Evolutionary conservation across 208 protist genomes (phyloP).

Genomic region (Leishmania tropica): DNA sequence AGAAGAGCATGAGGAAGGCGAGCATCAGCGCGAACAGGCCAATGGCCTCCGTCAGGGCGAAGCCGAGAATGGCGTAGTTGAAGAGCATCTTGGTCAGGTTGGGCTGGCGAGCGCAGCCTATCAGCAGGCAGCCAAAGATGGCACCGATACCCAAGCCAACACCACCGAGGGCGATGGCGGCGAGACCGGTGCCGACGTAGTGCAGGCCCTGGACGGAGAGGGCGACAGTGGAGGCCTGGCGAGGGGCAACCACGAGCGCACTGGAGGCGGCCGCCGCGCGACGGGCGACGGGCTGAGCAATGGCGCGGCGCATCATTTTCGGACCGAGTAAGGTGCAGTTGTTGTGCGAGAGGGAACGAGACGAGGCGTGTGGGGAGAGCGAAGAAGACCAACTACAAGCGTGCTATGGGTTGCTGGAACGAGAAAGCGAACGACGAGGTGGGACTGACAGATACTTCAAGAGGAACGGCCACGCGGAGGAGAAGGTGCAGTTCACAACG

Average conservation of each 20-base stretch:
- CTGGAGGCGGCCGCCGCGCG: constrained; percentile 40
- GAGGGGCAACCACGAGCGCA: constrained; percentile 51
- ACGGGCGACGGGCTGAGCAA: constrained; percentile 53
- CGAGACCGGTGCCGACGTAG: constrained; percentile 92
- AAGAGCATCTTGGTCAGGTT: constrained; percentile 93
- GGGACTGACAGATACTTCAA: background rate
- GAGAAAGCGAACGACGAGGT: background rate
- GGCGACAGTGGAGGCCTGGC: constrained; percentile 83
- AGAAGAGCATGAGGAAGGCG: constrained; percentile 95
- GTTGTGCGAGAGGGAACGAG: background rate
- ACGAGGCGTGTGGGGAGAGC: background rate
- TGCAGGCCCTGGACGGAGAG: constrained; percentile 91
- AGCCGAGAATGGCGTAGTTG: constrained; percentile 94
- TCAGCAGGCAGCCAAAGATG: constrained; percentile 86
- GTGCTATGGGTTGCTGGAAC: background rate
- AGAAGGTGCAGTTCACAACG: background rate
- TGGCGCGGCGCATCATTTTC: constrained; percentile 83
- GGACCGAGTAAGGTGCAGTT: background rate
- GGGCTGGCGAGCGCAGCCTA: constrained; percentile 90
- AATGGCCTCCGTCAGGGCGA: constrained; percentile 92
- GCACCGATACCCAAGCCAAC: constrained; percentile 92
- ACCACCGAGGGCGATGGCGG: constrained; percentile 89
- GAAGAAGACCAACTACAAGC: background rate
- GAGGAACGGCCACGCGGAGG: background rate
- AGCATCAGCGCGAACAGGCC: constrained; percentile 92